These are phyloP conservation scores for Cubamyces sp. DNA, from an alignment of 768 basidiomycete genomes.

Conservation along the genomic window DNA sequence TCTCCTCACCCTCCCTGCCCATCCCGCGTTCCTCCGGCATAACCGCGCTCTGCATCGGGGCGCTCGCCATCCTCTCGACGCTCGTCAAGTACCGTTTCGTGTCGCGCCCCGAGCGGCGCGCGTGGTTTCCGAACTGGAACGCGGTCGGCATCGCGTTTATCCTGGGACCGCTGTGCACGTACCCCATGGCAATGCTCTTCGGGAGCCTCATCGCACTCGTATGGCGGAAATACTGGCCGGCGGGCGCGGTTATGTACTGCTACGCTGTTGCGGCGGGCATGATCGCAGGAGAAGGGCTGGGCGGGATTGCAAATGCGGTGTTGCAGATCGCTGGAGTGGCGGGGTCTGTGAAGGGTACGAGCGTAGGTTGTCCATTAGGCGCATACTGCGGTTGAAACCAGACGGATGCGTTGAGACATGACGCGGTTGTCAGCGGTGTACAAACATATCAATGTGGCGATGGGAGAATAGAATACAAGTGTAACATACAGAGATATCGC, in stretches of 20 bases:
- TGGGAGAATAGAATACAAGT: not conserved
- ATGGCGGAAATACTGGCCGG: constrained; percentile 22
- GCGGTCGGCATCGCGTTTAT: constrained; percentile 31
- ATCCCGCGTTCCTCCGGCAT: constrained; percentile 28
- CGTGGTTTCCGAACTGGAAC: constrained; percentile 31
- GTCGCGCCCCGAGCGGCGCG: constrained; percentile 8
- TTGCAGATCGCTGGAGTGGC: constrained; percentile 36
- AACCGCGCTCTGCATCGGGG: constrained; percentile 25
- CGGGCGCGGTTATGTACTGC: constrained; percentile 31
- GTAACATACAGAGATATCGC: not conserved
- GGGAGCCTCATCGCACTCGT: constrained; percentile 24
- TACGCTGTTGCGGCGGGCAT: constrained; percentile 45
- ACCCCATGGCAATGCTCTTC: constrained; percentile 31
- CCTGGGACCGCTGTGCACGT: constrained; percentile 27
- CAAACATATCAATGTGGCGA: not conserved
- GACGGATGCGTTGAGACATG: not conserved
- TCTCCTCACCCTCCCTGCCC: constrained; percentile 24
- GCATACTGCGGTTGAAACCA: constrained; percentile 31
- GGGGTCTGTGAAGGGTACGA: constrained; percentile 34
- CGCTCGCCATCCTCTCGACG: constrained; percentile 18
- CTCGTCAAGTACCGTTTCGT: constrained; percentile 25
- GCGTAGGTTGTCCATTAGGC: constrained; percentile 35
- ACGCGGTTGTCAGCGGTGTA: no score
- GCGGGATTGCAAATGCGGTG: constrained; percentile 39
- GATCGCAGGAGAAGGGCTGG: constrained; percentile 46